Conservation (phyloP, 2,329 filamentous ascomycete genomes). For the Diaporthe ampelina region DNA sequence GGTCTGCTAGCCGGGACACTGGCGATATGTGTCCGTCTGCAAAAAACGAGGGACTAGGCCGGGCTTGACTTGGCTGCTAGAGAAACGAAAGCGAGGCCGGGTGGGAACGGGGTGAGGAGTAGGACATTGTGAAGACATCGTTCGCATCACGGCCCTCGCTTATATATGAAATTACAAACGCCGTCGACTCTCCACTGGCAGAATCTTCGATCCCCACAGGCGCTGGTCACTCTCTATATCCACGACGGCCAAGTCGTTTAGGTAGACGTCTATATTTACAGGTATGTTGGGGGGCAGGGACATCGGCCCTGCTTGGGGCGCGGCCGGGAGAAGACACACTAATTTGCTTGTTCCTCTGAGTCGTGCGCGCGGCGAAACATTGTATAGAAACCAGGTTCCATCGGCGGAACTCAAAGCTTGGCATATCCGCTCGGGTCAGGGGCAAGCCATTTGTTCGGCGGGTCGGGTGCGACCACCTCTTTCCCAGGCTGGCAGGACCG, state of each 20-base stretch:
- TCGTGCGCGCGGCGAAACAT: constrained; percentile 18
- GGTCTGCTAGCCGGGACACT: background rate
- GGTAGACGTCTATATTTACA: constrained; percentile 1
- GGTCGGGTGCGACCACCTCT: background rate
- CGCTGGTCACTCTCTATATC: constrained; percentile 9
- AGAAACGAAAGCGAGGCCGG: background rate
- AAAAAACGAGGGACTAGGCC: background rate
- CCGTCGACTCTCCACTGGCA: constrained; percentile 1
- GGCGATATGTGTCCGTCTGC: background rate
- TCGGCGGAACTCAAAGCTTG: constrained; percentile 1
- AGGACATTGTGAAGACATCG: background rate
- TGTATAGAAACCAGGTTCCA: background rate
- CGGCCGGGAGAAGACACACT: background rate
- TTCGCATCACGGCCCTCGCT: background rate
- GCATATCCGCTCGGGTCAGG: constrained; percentile 31
- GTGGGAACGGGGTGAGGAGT: background rate
- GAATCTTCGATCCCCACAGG: background rate
- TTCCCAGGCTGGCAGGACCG: background rate
- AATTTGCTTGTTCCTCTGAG: constrained; percentile 1
- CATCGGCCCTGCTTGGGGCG: background rate
- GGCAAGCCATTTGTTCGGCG: constrained; percentile 18
- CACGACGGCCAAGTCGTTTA: constrained; percentile 24
- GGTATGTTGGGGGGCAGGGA: background rate
- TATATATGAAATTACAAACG: background rate
- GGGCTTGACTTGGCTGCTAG: constrained; percentile 12